These are phyloP conservation scores for Brassica carinata DNA, from an alignment of 345 rosid species.

Conservation along the genomic window DNA sequence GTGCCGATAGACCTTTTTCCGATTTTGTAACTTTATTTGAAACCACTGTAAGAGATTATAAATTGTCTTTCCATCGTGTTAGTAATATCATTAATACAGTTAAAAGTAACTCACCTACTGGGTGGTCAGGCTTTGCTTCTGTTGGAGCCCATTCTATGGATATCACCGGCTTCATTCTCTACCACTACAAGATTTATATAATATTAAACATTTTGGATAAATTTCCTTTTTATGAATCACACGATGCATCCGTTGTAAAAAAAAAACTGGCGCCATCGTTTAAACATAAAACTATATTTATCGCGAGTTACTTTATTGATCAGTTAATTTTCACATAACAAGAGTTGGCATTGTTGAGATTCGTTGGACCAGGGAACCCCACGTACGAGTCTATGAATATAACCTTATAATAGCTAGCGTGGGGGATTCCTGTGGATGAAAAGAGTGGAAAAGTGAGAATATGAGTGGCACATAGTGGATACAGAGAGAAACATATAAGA, in stretches of 20 bases:
- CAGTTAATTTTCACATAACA: not conserved
- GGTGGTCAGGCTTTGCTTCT: not conserved
- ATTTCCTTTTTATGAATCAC: not conserved
- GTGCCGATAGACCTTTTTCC: not conserved
- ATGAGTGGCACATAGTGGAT: conserved; percentile 37
- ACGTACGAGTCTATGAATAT: conserved; percentile 29
- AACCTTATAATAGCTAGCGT: conserved; percentile 9
- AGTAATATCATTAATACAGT: not conserved
- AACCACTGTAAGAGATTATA: not conserved
- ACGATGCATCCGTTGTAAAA: not conserved
- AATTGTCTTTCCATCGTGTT: not conserved
- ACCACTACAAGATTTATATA: not conserved
- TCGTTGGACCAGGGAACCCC: not conserved
- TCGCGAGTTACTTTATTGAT: not conserved
- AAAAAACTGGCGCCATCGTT: not conserved
- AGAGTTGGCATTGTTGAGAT: not conserved
- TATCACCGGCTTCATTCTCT: not conserved
- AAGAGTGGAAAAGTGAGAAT: not conserved
- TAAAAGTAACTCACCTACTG: not conserved
- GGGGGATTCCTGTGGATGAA: conserved; percentile 19
- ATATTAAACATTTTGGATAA: not conserved
- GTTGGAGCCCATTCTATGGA: not conserved
- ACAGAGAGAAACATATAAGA: conserved; percentile 20
- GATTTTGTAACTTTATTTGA: not conserved
- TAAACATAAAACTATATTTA: not conserved